Evolutionary conservation across 257 asterid genomes (phyloP).

Genomic region (Datura wrightii): DNA sequence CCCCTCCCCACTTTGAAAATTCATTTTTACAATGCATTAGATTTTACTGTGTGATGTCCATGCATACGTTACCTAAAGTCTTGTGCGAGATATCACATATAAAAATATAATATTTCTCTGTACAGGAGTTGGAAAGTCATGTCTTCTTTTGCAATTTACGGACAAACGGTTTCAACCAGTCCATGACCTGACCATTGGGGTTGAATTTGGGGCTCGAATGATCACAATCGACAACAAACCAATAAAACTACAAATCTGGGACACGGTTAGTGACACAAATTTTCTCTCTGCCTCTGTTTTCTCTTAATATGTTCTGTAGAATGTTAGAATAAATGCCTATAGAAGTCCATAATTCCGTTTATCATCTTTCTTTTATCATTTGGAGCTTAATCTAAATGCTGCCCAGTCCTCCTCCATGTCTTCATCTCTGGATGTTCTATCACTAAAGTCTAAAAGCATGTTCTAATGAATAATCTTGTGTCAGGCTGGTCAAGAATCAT

Average conservation of each 20-base stretch:
- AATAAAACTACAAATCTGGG: constrained; percentile 82
- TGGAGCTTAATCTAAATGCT: neutral
- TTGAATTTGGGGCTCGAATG: constrained; percentile 80
- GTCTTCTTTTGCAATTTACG: constrained; percentile 78
- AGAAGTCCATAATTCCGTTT: constrained; percentile 5
- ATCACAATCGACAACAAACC: constrained; percentile 71
- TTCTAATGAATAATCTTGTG: constrained; percentile 9
- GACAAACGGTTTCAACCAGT: constrained; percentile 86
- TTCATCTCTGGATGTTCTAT: constrained; percentile 7
- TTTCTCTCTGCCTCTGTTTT: constrained; percentile 18
- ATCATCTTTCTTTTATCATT: neutral
- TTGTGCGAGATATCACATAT: neutral
- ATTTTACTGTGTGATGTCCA: neutral
- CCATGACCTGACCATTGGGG: constrained; percentile 83
- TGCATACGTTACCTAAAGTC: neutral
- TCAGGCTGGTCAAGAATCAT: constrained; percentile 88
- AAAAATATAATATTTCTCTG: neutral
- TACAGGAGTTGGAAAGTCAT: constrained; percentile 88
- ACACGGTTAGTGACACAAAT: constrained; percentile 60
- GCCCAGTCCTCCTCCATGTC: neutral
- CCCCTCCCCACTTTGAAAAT: neutral
- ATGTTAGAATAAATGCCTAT: neutral
- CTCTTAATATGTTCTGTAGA: neutral
- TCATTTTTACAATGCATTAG: neutral
- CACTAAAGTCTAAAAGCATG: neutral